Conservation (phyloP, 2,329 filamentous ascomycete species). For the Exophiala viscosa region DNA sequence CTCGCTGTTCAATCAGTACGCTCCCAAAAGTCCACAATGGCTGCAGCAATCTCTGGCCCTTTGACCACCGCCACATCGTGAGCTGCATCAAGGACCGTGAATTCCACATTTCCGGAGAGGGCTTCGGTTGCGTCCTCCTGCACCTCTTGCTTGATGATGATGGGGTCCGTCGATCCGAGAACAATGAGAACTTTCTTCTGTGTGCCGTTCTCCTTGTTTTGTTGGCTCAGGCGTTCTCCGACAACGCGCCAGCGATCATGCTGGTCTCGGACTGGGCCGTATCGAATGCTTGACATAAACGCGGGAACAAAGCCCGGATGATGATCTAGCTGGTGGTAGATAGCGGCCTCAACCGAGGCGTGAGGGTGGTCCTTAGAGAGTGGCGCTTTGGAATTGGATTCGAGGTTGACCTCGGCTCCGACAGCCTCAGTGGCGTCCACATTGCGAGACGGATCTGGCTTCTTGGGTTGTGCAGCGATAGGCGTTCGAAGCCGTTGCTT, state of each 20-base stretch:
- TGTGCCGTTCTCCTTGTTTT: conserved; percentile 36
- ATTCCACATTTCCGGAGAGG: conserved; percentile 57
- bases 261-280: conserved; percentile 66
- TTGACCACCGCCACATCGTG: conserved; percentile 67
- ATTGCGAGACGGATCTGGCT: conserved; percentile 30
- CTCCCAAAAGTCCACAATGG: conserved; percentile 45
- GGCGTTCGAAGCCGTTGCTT: conserved; percentile 48
- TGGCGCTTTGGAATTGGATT: conserved; percentile 38
- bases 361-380: conserved; percentile 52
- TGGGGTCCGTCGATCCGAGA: conserved; percentile 62
- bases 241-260: conserved; percentile 60
- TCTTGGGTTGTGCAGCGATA: conserved; percentile 32
- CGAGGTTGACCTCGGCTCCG: conserved; percentile 39
- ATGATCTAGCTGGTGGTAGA: conserved; percentile 65
- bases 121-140: conserved; percentile 57
- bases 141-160: conserved; percentile 64
- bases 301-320: conserved; percentile 66
- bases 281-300: conserved; percentile 67
- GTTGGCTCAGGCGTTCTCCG: conserved; percentile 46
- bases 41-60: conserved; percentile 56
- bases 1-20: conserved; percentile 11
- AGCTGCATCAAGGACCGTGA: conserved; percentile 58
- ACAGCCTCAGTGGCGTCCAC: conserved; percentile 41
- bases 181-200: conserved; percentile 57
- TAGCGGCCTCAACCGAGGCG: conserved; percentile 59